A percentile compares a stretch with the other conserved stretches of the same genome.
Evolutionary conservation across 2,329 filamentous ascomycete species (phyloP).

Genomic region (Neonectria punicea): DNA sequence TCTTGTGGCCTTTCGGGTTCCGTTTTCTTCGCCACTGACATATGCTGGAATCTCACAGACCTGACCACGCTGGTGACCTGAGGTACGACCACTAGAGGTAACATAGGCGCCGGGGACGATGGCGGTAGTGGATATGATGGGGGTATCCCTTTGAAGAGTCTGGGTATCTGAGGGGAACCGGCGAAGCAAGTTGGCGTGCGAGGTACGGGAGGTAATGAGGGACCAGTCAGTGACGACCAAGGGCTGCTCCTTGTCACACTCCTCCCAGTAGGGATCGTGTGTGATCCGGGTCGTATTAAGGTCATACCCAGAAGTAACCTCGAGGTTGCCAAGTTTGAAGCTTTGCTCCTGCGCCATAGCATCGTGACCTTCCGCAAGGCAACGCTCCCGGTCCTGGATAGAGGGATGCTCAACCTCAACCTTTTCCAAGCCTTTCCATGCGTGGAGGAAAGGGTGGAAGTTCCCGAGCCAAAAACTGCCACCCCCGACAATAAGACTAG

Average conservation of each 20-base stretch:
- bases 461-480: slow-evolving; percentile 55
- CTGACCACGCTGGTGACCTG: slow-evolving; percentile 54
- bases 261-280: slow-evolving; percentile 58
- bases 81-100: slow-evolving; percentile 55
- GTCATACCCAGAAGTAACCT: slow-evolving; percentile 54
- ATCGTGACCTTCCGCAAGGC: slow-evolving; percentile 51
- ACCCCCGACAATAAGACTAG: slow-evolving; percentile 51
- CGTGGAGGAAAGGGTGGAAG: slow-evolving; percentile 57
- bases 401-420: slow-evolving; percentile 55
- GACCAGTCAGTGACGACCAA: slow-evolving; percentile 58
- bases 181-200: slow-evolving; percentile 54
- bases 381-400: slow-evolving; percentile 51
- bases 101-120: slow-evolving; percentile 51
- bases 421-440: slow-evolving; percentile 40
- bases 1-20: slow-evolving; percentile 54
- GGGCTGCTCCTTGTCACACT: slow-evolving; percentile 52
- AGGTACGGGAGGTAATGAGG: slow-evolving; percentile 49
- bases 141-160: slow-evolving; percentile 45
- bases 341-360: slow-evolving; percentile 42
- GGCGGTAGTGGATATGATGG: slow-evolving; percentile 45
- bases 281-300: slow-evolving; percentile 56
- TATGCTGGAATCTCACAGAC: slow-evolving; percentile 57
- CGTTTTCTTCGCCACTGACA: slow-evolving; percentile 51
- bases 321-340: slow-evolving; percentile 50
- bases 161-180: slow-evolving; percentile 51